Evolutionary conservation across 345 rosid species (phyloP).

Genomic region (Cardamine occulta): DNA sequence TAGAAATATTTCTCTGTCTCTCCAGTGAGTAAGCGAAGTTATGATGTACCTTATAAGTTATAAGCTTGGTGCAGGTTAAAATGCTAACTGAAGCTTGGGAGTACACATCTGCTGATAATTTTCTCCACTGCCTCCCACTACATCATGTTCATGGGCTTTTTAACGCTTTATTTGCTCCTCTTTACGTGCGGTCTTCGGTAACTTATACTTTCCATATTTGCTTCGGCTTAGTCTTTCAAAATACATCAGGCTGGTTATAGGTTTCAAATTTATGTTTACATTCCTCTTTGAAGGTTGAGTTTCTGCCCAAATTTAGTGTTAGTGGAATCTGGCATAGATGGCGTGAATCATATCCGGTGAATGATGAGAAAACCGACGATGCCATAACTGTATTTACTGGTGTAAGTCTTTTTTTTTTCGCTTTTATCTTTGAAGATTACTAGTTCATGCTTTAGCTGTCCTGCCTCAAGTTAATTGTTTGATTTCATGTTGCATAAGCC

Average conservation of each 20-base stretch:
- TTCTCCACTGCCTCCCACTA: conserved; percentile 92
- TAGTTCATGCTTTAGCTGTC: conserved; percentile 8
- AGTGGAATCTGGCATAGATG: conserved; percentile 94
- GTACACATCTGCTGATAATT: conserved; percentile 76
- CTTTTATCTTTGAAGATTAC: background rate
- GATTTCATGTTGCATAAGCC: conserved; percentile 5
- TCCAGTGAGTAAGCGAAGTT: conserved; percentile 10
- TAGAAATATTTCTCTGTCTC: conserved; percentile 26
- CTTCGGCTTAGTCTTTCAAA: conserved; percentile 2
- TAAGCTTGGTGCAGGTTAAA: conserved; percentile 61
- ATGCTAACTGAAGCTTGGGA: conserved; percentile 91
- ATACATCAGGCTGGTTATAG: conserved; percentile 12
- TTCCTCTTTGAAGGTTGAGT: conserved; percentile 75
- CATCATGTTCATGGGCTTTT: conserved; percentile 99
- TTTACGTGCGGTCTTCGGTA: conserved; percentile 84
- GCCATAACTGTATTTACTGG: conserved; percentile 91
- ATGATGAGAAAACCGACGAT: conserved; percentile 57
- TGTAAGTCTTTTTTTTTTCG: conserved; percentile 52
- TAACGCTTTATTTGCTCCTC: conserved; percentile 86
- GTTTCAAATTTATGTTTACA: conserved; percentile 2
- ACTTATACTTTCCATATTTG: conserved; percentile 3
- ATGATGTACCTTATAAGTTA: background rate
- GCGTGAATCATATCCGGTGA: conserved; percentile 75
- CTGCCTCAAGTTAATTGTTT: conserved; percentile 18
- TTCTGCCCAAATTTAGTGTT: conserved; percentile 93